phyloP scores from a whole-genome alignment of 2,329 filamentous ascomycete genomes.

The Talaromyces sp. region DNA sequence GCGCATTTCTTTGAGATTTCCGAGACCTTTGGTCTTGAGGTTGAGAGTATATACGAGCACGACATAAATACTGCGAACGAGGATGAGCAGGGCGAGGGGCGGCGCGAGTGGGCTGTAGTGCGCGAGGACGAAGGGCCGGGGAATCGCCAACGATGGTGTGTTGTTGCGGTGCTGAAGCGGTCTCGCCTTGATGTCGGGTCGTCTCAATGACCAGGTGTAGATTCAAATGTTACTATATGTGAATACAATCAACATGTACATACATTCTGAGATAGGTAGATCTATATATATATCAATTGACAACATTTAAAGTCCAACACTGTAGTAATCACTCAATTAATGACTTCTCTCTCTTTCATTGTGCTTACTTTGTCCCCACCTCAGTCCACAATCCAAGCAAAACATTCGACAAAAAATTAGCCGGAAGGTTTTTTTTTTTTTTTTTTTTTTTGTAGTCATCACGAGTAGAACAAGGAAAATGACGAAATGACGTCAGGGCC shows the following conservation, averaged over 20 bases:
- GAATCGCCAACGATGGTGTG: conserved; percentile 55
- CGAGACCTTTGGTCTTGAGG: conserved; percentile 39
- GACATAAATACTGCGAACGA: conserved; percentile 39
- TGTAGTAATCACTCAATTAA: not conserved
- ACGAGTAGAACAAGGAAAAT: not conserved
- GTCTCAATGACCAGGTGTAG: not conserved
- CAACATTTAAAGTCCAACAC: not conserved
- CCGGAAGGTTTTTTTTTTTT: not conserved
- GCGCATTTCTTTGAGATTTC: conserved; percentile 52
- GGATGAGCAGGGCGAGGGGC: conserved; percentile 39
- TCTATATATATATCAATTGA: not conserved
- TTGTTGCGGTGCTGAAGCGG: conserved; percentile 43
- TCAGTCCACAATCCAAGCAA: not conserved
- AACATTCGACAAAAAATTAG: not conserved
- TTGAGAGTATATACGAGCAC: conserved; percentile 54
- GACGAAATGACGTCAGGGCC: not conserved
- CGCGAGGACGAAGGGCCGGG: conserved; percentile 45
- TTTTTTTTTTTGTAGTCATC: not conserved
- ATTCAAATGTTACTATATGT: not conserved
- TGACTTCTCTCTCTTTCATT: not conserved
- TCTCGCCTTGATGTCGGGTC: not conserved
- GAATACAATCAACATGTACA: not conserved
- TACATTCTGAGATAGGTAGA: not conserved
- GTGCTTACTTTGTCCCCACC: not conserved
- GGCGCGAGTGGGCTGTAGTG: conserved; percentile 38